Evolutionary conservation across 257 asterid species (phyloP).

Genomic region (Solanum appendiculatum): DNA sequence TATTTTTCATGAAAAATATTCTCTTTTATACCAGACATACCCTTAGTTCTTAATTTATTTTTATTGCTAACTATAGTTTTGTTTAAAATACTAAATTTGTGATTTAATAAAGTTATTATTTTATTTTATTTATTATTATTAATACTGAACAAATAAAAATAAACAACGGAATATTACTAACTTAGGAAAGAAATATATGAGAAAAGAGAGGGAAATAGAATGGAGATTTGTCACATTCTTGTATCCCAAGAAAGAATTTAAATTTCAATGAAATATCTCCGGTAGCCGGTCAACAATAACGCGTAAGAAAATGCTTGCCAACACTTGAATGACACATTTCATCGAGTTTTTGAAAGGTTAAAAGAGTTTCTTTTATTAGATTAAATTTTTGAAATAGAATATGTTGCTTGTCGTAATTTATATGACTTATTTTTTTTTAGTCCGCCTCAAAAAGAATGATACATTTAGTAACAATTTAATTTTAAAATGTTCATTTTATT

Average conservation of each 20-base stretch:
- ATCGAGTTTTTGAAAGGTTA: background rate
- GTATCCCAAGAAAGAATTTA: no score
- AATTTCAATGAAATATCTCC: slow-evolving; percentile 15
- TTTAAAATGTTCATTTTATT: no score
- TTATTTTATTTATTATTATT: no score
- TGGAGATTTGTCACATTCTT: background rate
- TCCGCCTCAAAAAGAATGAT: no score
- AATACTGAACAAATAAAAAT: no score
- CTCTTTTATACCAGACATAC: background rate
- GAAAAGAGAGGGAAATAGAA: background rate
- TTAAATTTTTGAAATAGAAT: no score
- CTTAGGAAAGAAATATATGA: background rate
- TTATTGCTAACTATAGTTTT: background rate
- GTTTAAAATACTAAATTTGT: background rate
- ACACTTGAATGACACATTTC: background rate
- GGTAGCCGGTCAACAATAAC: slow-evolving; percentile 48
- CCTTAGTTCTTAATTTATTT: background rate
- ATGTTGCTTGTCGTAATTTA: no score
- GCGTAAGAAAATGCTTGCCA: slow-evolving; percentile 31
- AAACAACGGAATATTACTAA: background rate
- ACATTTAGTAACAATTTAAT: no score
- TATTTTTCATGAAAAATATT: no score
- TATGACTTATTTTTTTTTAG: no score
- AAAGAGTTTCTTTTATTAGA: background rate
- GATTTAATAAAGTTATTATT: no score